Percentiles rank a stretch among this genome's conserved stretches.
Evolutionary conservation across 352 stramenopile species (phyloP).

Genomic region (Phytophthora vignae): DNA sequence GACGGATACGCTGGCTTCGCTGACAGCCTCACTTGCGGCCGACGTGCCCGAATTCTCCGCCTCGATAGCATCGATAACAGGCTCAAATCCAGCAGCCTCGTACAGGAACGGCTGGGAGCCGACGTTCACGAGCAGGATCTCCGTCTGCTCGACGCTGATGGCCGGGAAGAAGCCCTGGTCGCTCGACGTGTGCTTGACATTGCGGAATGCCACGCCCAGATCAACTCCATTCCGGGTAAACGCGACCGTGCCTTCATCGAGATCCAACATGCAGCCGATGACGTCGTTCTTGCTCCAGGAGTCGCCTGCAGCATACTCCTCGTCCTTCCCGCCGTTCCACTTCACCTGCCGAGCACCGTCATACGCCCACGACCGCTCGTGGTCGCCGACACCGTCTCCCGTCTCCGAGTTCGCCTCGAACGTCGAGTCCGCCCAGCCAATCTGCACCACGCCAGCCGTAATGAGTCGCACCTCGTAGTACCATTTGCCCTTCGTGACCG

Average conservation of each 20-base stretch:
- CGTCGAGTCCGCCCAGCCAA: slow-evolving; percentile 91
- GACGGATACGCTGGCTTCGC: background rate
- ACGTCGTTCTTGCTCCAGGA: slow-evolving; percentile 88
- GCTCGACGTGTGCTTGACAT: slow-evolving; percentile 39
- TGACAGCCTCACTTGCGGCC: background rate
- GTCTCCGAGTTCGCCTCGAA: slow-evolving; percentile 81
- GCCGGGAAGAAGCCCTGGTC: slow-evolving; percentile 73
- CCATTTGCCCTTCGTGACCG: slow-evolving; percentile 71
- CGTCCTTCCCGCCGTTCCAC: slow-evolving; percentile 82
- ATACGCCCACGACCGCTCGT: slow-evolving; percentile 91
- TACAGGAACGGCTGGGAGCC: slow-evolving; percentile 81
- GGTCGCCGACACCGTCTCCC: slow-evolving; percentile 92
- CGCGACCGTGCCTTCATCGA: slow-evolving; percentile 69
- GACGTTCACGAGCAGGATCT: slow-evolving; percentile 89
- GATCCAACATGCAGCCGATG: slow-evolving; percentile 88
- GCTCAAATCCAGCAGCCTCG: slow-evolving; percentile 43
- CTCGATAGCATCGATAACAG: slow-evolving; percentile 57
- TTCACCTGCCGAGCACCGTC: slow-evolving; percentile 88
- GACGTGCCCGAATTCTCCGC: slow-evolving; percentile 6
- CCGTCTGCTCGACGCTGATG: slow-evolving; percentile 83
- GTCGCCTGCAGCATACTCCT: slow-evolving; percentile 54
- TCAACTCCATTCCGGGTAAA: slow-evolving; percentile 89
- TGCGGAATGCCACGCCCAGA: slow-evolving; percentile 69
- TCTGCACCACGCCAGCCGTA: slow-evolving; percentile 90
- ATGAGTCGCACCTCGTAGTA: slow-evolving; percentile 94